Conservation (phyloP, 2,329 filamentous ascomycete genomes). For the Cladophialophora chaetospira region DNA sequence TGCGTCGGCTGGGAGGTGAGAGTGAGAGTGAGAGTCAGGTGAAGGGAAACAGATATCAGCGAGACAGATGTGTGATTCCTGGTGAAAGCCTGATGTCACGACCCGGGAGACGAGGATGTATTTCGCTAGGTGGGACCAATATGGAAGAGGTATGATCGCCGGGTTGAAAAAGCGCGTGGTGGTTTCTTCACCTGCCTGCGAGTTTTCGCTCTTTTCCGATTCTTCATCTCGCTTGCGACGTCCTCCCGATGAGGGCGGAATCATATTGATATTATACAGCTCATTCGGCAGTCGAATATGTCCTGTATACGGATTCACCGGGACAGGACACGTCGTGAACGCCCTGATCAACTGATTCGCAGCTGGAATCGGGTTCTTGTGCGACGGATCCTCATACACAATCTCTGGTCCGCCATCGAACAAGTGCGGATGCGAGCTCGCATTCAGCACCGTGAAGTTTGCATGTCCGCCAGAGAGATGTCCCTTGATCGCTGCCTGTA, state of each 20-base stretch:
- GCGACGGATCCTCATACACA: not conserved
- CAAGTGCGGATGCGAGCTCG: not conserved
- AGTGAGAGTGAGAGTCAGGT: slow-evolving; percentile 13
- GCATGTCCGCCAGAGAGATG: not conserved
- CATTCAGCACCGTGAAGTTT: not conserved
- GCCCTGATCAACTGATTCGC: slow-evolving; percentile 1
- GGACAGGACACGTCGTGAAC: slow-evolving; percentile 1
- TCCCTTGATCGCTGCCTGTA: not conserved
- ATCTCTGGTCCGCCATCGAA: not conserved
- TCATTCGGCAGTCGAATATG: slow-evolving; percentile 40
- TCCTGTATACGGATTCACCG: slow-evolving; percentile 8
- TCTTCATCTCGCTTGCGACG: slow-evolving; percentile 11
- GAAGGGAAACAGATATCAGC: slow-evolving; percentile 41
- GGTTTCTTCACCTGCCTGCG: not conserved
- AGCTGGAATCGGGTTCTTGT: not conserved
- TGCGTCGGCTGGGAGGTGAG: slow-evolving; percentile 25
- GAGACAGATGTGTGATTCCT: slow-evolving; percentile 44
- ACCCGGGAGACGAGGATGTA: slow-evolving; percentile 44
- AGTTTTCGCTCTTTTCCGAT: slow-evolving; percentile 12
- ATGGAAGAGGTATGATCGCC: slow-evolving; percentile 43
- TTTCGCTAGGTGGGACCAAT: slow-evolving; percentile 40
- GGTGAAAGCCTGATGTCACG: slow-evolving; percentile 39
- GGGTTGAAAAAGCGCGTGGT: slow-evolving; percentile 39
- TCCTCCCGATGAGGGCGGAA: slow-evolving; percentile 17
- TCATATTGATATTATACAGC: slow-evolving; percentile 43